Percentiles rank a stretch among this genome's conserved stretches.
These are phyloP conservation scores for Penicillium verhagenii DNA, from an alignment of 495 filamentous ascomycete genomes.

Conservation along the genomic window DNA sequence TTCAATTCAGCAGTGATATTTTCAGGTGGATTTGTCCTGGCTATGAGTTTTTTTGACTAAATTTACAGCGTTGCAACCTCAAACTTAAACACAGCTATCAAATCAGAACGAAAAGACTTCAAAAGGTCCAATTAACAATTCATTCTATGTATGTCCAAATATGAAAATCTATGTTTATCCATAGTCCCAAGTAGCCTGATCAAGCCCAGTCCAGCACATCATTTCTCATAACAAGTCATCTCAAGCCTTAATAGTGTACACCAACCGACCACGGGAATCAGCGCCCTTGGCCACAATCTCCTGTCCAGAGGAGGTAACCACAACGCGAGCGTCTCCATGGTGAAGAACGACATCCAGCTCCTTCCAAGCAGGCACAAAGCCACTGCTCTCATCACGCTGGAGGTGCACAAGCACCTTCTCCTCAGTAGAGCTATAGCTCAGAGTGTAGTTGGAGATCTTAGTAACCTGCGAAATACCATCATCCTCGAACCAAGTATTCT, in stretches of 20 bases:
- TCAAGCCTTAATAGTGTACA: constrained; percentile 37
- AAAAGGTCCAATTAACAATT: background rate
- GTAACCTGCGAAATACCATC: constrained; percentile 55
- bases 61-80: too few relatives aligned
- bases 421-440: constrained; percentile 45
- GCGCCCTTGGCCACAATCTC: constrained; percentile 30
- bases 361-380: constrained; percentile 52
- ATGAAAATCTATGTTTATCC: background rate
- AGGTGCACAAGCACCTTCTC: constrained; percentile 44
- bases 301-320: constrained; percentile 35
- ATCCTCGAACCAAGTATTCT: constrained; percentile 60
- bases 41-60: background rate
- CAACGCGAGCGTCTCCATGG: constrained; percentile 47
- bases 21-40: background rate
- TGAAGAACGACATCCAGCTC: constrained; percentile 53
- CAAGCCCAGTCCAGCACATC: background rate
- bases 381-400: constrained; percentile 31
- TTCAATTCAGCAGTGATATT: background rate
- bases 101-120: background rate
- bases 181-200: background rate
- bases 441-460: constrained; percentile 40
- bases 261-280: constrained; percentile 33
- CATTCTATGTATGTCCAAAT: background rate
- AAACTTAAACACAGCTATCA: background rate
- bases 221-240: background rate